These are phyloP conservation scores for Entomortierella parvispora DNA, from an alignment of 192 early-diverging fungal species.

Conservation along the genomic window DNA sequence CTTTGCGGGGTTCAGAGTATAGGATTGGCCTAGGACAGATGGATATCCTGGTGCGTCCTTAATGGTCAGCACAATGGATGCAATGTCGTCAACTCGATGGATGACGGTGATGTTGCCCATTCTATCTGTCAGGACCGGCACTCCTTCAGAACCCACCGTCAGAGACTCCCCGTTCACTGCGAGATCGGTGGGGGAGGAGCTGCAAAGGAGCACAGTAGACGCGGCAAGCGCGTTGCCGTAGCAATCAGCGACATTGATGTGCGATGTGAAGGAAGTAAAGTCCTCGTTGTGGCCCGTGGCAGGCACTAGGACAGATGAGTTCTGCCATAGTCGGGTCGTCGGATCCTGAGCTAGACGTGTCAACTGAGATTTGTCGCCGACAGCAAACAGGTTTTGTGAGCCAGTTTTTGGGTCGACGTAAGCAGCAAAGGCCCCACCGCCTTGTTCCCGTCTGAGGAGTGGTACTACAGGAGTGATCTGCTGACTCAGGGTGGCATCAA, in stretches of 20 bases:
- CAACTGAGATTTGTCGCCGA: not conserved
- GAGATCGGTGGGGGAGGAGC: constrained; percentile 3
- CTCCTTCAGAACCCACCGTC: not conserved
- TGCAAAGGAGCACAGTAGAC: constrained; percentile 4
- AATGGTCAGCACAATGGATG: not conserved
- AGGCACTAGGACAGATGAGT: not conserved
- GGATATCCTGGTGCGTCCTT: not conserved
- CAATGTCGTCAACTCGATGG: not conserved
- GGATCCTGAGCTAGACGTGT: not conserved
- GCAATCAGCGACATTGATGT: constrained; percentile 2
- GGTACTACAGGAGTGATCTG: not conserved
- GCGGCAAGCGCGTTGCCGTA: not conserved
- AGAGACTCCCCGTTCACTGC: not conserved
- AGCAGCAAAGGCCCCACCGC: not conserved
- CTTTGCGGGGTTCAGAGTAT: constrained; percentile 1
- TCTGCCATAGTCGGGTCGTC: not conserved
- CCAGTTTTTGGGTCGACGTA: not conserved
- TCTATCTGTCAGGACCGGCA: not conserved
- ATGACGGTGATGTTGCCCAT: not conserved
- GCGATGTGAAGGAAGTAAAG: constrained; percentile 2
- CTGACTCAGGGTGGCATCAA: not conserved
- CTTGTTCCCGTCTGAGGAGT: not conserved
- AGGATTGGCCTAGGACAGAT: not conserved
- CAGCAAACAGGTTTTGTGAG: constrained; percentile 1
- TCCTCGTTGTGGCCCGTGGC: not conserved